Base-by-base conservation (phyloP, 2,329 filamentous ascomycete genomes). In the Hymenoscyphus albidus region DNA sequence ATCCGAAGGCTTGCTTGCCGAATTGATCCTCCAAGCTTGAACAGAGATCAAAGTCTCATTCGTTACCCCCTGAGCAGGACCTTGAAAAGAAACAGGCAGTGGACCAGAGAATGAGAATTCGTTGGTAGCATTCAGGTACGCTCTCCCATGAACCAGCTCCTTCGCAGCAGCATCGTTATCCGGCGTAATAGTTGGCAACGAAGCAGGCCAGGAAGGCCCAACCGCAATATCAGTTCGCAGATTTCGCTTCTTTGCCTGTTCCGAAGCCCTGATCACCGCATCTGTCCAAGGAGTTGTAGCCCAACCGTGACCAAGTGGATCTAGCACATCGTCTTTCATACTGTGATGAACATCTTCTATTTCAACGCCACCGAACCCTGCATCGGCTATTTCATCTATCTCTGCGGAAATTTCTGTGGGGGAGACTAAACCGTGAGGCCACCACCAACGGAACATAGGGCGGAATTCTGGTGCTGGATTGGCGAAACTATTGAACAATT, bases 361-460 rank as follows among this genome's bases (percentile, higher is more conserved):
- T 38, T 61, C 59, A 10, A 61, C 59, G 3, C 59, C 59, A 2
- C 59, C 59, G 12, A 61, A 61, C 18, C 59, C 59, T 14, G 59
- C 59, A 54, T 61, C 59, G 9, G 59, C 59, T n/a, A 61, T 61
- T 18, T 61, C 42, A 54, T 61, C 59, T n/a, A 61, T 61, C 27
- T 61, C 59, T 18, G 40, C n/a, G 5, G 40, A 22, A 9, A 61
- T 27, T 27, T 61, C 59, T 10, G 38, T 31, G 22, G 42, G 42
- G 10, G 40, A 48, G 7, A 61, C 59, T 54, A 61, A 61, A 44
- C 59, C 59, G 35, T 61, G 59, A 13, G 59, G 59, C 59, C 59
- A 61, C 59, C 59, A 61, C 59, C 59, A 61, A 9, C 58, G 58
- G 31, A 61, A 61, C 59, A 61, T 61, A 7, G 59, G 59, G n/a